A percentile compares a stretch with the other conserved stretches of the same genome.
These are phyloP conservation scores for Beauveria rudraprayagi DNA, from an alignment of 2,329 filamentous ascomycete species.

Conservation along the genomic window DNA sequence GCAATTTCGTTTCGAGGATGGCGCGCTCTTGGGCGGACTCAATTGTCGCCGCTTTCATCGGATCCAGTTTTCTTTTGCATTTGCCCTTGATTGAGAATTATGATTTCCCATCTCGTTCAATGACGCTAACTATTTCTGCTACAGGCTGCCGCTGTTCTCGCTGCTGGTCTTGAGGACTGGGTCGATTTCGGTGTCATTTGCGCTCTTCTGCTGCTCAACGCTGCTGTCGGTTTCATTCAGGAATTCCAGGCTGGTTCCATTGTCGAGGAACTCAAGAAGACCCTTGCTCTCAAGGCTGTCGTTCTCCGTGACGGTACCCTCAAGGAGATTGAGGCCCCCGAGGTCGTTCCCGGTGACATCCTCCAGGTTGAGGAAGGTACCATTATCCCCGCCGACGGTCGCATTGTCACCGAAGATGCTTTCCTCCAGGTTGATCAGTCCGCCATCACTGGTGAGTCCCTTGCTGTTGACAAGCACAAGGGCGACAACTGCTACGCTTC, in stretches of 20 bases:
- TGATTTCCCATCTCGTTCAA: background rate
- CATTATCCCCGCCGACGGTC: constrained; percentile 83
- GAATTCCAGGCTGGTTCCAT: constrained; percentile 87
- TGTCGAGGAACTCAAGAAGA: constrained; percentile 86
- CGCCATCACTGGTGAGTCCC: constrained; percentile 83
- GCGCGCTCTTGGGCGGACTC: background rate
- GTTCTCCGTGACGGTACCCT: constrained; percentile 73
- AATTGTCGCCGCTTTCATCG: background rate
- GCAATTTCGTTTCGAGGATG: constrained; percentile 4
- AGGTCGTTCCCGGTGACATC: constrained; percentile 85
- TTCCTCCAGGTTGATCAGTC: constrained; percentile 90
- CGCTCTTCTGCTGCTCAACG: constrained; percentile 75
- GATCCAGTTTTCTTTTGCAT: constrained; percentile 7
- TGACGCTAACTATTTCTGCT: constrained; percentile 19
- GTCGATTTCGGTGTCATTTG: constrained; percentile 91
- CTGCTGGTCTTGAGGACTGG: constrained; percentile 80
- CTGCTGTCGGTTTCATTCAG: constrained; percentile 77
- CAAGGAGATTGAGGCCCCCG: constrained; percentile 71
- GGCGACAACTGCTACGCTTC: constrained; percentile 77
- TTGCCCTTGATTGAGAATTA: background rate
- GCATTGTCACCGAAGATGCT: constrained; percentile 73
- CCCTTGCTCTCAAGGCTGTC: constrained; percentile 76
- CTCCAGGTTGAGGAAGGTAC: constrained; percentile 84
- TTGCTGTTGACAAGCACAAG: constrained; percentile 82
- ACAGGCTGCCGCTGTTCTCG: constrained; percentile 66